These are phyloP conservation scores for Apiotrichum siamense DNA, from an alignment of 1,284 basidiomycete species.

Conservation along the genomic window DNA sequence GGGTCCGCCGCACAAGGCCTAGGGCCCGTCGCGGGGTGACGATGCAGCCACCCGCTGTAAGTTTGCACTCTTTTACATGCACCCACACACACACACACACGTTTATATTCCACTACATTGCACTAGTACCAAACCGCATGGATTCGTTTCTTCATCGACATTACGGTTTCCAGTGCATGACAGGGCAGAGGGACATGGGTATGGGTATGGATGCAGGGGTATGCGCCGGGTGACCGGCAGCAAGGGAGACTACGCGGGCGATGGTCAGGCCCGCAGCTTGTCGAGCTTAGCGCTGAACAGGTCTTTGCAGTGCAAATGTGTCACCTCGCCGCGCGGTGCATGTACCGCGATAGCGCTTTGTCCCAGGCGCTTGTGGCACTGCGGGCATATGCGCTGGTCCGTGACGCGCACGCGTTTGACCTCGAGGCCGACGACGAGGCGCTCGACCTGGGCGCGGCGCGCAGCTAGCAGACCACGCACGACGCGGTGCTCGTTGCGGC, in stretches of 20 bases:
- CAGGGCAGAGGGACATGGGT: too few relatives aligned
- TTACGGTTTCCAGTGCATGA: too few relatives aligned
- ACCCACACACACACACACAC: too few relatives aligned
- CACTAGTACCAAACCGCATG: too few relatives aligned
- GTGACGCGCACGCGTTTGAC: constrained; percentile 79
- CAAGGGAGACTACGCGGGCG: not conserved
- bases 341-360: constrained; percentile 93
- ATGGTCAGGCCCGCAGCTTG: constrained; percentile 17
- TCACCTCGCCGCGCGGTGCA: constrained; percentile 81
- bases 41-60: too few relatives aligned
- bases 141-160: too few relatives aligned
- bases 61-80: too few relatives aligned
- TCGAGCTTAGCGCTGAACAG: constrained; percentile 55
- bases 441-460: constrained; percentile 61
- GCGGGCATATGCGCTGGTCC: constrained; percentile 86
- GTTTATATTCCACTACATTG: too few relatives aligned
- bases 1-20: too few relatives aligned
- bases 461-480: constrained; percentile 9
- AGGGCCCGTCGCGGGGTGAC: too few relatives aligned
- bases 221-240: not conserved
- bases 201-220: constrained; percentile 3
- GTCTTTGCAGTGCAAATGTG: constrained; percentile 88
- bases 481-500: constrained; percentile 16
- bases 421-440: constrained; percentile 67
- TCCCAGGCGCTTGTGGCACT: constrained; percentile 91